Evolutionary conservation across 2,329 filamentous ascomycete genomes (phyloP).

Genomic region (Apiospora arundinis): DNA sequence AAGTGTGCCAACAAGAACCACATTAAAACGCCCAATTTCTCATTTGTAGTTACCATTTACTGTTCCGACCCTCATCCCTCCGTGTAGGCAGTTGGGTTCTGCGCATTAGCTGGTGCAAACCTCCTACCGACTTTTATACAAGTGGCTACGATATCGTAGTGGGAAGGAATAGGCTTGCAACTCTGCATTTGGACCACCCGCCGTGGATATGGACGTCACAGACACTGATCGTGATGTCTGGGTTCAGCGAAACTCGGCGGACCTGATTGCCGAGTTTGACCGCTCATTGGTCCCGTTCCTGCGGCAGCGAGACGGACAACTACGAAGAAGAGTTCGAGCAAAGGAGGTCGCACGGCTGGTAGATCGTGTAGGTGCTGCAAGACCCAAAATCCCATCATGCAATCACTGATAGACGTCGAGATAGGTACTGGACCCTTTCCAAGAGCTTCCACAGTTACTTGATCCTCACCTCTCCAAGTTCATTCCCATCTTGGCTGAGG

Average conservation of each 20-base stretch:
- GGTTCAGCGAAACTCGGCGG: conserved; percentile 65
- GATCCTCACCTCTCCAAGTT: conserved; percentile 82
- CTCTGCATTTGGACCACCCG: too few relatives aligned
- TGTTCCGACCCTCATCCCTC: not conserved
- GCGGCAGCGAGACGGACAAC: conserved; percentile 55
- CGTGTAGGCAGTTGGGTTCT: not conserved
- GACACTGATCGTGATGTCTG: conserved; percentile 67
- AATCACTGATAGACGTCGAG: conserved; percentile 30
- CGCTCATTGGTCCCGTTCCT: conserved; percentile 58
- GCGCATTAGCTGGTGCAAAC: not conserved
- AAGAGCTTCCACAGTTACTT: conserved; percentile 92
- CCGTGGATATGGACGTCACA: conserved; percentile 59
- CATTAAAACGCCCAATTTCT: too few relatives aligned
- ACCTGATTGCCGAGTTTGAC: conserved; percentile 66
- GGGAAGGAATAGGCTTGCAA: not conserved
- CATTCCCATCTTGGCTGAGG: conserved; percentile 75
- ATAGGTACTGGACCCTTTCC: conserved; percentile 80
- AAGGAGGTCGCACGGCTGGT: conserved; percentile 57
- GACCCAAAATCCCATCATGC: conserved; percentile 23
- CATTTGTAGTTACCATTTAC: too few relatives aligned
- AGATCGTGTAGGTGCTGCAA: conserved; percentile 47
- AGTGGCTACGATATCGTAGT: not conserved
- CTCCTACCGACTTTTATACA: not conserved
- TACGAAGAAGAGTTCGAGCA: conserved; percentile 57
- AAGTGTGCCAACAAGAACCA: not conserved